These are phyloP conservation scores for Mycena latifolia DNA, from an alignment of 768 basidiomycete species.

Conservation along the genomic window DNA sequence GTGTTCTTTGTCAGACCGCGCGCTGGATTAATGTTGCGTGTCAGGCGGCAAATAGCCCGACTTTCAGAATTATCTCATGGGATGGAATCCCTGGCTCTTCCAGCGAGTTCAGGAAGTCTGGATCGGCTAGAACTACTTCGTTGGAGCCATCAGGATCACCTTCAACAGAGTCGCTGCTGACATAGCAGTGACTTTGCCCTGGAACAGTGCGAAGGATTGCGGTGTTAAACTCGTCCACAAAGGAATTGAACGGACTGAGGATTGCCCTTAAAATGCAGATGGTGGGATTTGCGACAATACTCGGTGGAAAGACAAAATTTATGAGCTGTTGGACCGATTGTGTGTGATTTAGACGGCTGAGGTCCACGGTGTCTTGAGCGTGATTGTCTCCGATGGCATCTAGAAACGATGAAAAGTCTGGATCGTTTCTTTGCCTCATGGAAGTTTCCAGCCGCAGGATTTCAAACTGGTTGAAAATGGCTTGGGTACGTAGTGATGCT, in stretches of 20 bases:
- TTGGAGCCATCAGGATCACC: too few species aligned
- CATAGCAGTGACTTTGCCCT: neutral
- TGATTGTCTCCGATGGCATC: neutral
- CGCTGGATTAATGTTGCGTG: too few species aligned
- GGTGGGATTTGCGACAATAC: neutral
- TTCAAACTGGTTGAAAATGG: neutral
- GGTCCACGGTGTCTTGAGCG: neutral
- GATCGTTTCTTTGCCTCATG: neutral
- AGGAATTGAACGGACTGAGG: neutral
- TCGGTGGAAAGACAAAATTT: neutral
- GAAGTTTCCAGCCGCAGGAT: neutral
- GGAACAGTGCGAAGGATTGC: neutral
- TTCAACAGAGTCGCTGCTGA: neutral
- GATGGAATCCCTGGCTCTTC: too few species aligned
- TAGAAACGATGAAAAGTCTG: neutral
- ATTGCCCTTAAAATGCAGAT: neutral
- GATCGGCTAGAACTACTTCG: too few species aligned
- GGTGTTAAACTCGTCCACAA: neutral
- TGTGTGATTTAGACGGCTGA: neutral
- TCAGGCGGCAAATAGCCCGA: too few species aligned
- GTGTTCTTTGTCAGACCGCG: too few species aligned
- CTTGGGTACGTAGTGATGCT: too few species aligned
- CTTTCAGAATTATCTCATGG: too few species aligned
- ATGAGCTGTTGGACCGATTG: neutral
- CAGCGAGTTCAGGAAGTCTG: too few species aligned